Base-by-base conservation (phyloP, 768 basidiomycete species). In the Kwoniella bestiolae region DNA sequence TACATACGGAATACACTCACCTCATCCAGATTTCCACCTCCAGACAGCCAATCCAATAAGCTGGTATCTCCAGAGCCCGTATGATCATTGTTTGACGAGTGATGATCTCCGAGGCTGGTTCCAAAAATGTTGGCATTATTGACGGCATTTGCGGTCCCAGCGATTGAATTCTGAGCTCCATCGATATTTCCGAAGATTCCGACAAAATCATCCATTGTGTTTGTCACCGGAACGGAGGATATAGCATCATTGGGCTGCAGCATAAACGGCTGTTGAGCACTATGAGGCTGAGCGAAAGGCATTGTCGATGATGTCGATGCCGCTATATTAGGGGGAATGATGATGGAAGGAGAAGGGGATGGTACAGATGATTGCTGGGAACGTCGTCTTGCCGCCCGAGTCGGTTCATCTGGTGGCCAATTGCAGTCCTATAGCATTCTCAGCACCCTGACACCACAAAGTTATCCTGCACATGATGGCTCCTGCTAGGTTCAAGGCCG, bases 11-110 rank as follows among this genome's bases (percentile, higher is more conserved):
- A 25, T 12, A 32, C 16, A 58, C 67, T 60, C 57, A 72, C 70
- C 41, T 72, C 70, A 53, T 72, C 70, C 9, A 72, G 38, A 26
- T 52, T 60, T 12, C 64, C 64, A 28, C 45, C 46, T 29, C 49
- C 57, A 38, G 59, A 49, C 32, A 63, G 23, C 67, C 56, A 64
- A 57, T 59, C 49, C 35, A 66, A 29, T n/a, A 56, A 21, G 35
- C 62, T 61, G 8, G 56, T 31, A 58, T 55, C 64, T 32, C 34
- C 53, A 55, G 23, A 34, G 38, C 44, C 60, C 21, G 53, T 12
- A 23, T n/a, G n/a, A 21, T 41, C 23, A 45, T 31, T 29, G 35
- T n/a, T 35, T 29, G 29, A 4, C 21, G 21, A 12, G 2, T 56
- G 21, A 34, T n/a, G 29, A 23, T 41, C 18, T 14, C 21, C 34